These are phyloP conservation scores for Chrysoporthe austroafricana DNA, from an alignment of 2,329 filamentous ascomycete genomes.

Conservation along the genomic window DNA sequence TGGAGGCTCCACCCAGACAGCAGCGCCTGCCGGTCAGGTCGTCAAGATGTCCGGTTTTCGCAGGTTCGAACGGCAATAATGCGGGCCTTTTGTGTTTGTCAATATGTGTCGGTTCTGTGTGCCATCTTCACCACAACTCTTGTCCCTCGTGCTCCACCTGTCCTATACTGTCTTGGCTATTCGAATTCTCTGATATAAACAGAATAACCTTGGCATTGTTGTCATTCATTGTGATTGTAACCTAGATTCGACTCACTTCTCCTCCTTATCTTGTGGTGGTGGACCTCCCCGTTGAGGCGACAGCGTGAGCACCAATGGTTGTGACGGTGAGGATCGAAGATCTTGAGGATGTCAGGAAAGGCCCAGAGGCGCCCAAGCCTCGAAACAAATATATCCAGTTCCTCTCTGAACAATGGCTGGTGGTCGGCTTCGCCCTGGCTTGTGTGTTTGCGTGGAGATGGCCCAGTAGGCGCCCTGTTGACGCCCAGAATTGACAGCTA, in stretches of 20 bases:
- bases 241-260: not conserved
- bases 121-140: not conserved
- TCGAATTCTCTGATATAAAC: not conserved
- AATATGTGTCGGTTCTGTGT: not conserved
- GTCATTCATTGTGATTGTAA: not conserved
- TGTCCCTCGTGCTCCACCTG: not conserved
- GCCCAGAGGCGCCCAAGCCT: not conserved
- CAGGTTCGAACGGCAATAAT: constrained; percentile 25
- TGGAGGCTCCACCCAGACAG: constrained; percentile 5
- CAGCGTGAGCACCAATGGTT: constrained; percentile 20
- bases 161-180: not conserved
- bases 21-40: constrained; percentile 16
- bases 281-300: not conserved
- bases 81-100: constrained; percentile 8
- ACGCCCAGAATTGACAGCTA: constrained; percentile 21
- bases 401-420: constrained; percentile 64
- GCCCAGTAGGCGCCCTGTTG: constrained; percentile 40
- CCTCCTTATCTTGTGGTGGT: not conserved
- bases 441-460: constrained; percentile 51
- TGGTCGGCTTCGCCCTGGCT: constrained; percentile 62
- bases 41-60: constrained; percentile 18
- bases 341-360: not conserved
- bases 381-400: constrained; percentile 34
- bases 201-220: not conserved
- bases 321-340: constrained; percentile 14